Percentiles rank a stretch among this genome's conserved stretches.
Evolutionary conservation across 768 basidiomycete species (phyloP).

Genomic region (Butyriboletus loyo): DNA sequence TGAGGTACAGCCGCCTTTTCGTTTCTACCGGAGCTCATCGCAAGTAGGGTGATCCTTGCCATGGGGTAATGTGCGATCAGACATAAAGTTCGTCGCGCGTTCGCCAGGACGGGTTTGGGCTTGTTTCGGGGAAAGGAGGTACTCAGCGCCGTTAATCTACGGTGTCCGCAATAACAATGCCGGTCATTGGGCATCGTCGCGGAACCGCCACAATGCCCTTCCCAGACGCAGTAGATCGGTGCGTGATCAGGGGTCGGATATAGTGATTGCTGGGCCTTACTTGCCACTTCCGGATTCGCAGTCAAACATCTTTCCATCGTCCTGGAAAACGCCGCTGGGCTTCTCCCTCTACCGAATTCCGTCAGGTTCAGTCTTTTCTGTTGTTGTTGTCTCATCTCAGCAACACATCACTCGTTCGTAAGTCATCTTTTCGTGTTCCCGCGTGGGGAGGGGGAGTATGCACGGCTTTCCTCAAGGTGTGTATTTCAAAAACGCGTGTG

Average conservation of each 20-base stretch:
- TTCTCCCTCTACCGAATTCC: slow-evolving; percentile 11
- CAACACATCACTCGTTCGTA: not conserved
- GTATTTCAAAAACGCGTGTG: slow-evolving; percentile 2
- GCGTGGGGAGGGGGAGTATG: not conserved
- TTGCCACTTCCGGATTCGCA: slow-evolving; percentile 29
- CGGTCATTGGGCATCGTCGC: slow-evolving; percentile 21
- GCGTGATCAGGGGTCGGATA: slow-evolving; percentile 23
- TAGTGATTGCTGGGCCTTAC: slow-evolving; percentile 22
- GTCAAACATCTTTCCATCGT: slow-evolving; percentile 16
- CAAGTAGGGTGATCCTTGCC: not conserved
- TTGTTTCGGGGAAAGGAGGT: slow-evolving; percentile 10
- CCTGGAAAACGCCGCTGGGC: slow-evolving; percentile 23
- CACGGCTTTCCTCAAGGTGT: not conserved
- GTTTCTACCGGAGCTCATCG: slow-evolving; percentile 5
- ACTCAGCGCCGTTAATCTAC: slow-evolving; percentile 19
- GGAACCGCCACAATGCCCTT: slow-evolving; percentile 29
- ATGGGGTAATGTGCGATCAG: slow-evolving; percentile 4
- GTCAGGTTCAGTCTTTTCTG: not conserved
- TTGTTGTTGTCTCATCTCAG: not conserved
- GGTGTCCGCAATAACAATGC: slow-evolving; percentile 21
- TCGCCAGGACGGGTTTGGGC: not conserved
- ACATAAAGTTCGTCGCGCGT: not conserved
- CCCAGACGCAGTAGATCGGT: slow-evolving; percentile 27
- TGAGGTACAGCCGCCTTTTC: not conserved
- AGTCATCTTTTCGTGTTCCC: not conserved